A percentile compares a stretch with the other conserved stretches of the same genome.
phyloP scores from a whole-genome alignment of 2,329 filamentous ascomycete species.

The Penicillium sp. region DNA sequence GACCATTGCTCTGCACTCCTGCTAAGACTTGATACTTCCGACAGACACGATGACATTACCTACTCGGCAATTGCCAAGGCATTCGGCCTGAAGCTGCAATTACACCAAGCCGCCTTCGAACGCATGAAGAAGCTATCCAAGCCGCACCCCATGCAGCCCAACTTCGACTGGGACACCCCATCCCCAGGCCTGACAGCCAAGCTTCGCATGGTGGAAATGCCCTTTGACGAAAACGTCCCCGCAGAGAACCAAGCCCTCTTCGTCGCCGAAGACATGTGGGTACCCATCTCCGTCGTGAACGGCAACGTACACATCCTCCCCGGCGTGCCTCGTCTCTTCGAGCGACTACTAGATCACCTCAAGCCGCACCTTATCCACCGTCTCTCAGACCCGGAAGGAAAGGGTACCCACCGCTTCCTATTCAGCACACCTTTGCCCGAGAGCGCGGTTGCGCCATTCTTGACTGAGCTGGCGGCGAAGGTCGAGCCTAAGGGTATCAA shows the following conservation, averaged over 20 bases:
- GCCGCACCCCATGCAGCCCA: constrained; percentile 70
- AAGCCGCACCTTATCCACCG: constrained; percentile 73
- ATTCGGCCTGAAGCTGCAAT: constrained; percentile 74
- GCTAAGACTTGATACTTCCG: constrained; percentile 3
- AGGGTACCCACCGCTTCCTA: constrained; percentile 76
- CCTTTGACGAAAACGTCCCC: constrained; percentile 70
- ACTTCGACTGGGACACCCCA: constrained; percentile 84
- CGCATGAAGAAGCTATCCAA: constrained; percentile 84
- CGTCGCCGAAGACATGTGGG: constrained; percentile 81
- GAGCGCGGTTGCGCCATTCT: constrained; percentile 79
- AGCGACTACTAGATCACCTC: constrained; percentile 75
- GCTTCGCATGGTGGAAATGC: constrained; percentile 87
- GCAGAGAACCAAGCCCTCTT: constrained; percentile 77
- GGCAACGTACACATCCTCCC: constrained; percentile 93
- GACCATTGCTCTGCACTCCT: background rate
- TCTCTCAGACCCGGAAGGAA: constrained; percentile 77
- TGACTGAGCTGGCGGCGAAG: constrained; percentile 76
- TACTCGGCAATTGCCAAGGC: constrained; percentile 93
- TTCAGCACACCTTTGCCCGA: constrained; percentile 88
- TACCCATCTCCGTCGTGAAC: constrained; percentile 86
- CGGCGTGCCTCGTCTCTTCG: constrained; percentile 84
- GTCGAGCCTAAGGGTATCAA: constrained; percentile 81
- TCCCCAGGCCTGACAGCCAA: constrained; percentile 79
- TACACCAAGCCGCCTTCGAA: constrained; percentile 76
- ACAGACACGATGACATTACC: constrained; percentile 94